phyloP scores from a whole-genome alignment of 768 basidiomycete species.

The Mycena vulgaris region DNA sequence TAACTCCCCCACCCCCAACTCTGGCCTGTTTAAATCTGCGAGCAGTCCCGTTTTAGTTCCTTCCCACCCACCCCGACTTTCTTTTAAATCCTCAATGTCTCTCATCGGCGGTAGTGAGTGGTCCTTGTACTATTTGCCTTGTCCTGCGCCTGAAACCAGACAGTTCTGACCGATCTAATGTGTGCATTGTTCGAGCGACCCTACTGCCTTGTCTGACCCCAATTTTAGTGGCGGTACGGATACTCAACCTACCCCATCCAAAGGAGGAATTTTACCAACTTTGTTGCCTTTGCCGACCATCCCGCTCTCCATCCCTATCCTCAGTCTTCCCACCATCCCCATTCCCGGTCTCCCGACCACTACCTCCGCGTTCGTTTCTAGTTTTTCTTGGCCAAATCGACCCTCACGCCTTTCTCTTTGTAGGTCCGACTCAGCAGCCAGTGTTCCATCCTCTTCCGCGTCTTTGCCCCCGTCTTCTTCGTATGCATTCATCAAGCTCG shows the following conservation, averaged over 20 bases:
- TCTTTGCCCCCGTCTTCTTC: not conserved
- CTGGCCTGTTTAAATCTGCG: conserved; percentile 17
- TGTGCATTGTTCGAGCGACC: conserved; percentile 5
- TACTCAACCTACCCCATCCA: not conserved
- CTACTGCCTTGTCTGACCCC: not conserved
- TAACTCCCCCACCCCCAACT: conserved; percentile 10
- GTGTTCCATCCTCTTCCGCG: not conserved
- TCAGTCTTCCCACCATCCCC: conserved; percentile 5
- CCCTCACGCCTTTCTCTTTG: not conserved
- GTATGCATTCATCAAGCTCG: not conserved
- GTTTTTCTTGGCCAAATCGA: not conserved
- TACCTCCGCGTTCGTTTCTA: not conserved
- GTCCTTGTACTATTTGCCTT: not conserved
- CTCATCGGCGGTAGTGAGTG: conserved; percentile 29
- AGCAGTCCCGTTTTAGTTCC: conserved; percentile 42
- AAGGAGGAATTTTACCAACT: not conserved
- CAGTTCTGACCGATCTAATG: conserved; percentile 29
- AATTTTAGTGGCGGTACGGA: not conserved
- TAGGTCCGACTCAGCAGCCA: not conserved
- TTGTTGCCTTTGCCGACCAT: conserved; percentile 11
- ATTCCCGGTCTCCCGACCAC: not conserved
- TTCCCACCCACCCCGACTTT: conserved; percentile 30
- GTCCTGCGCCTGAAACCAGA: not conserved
- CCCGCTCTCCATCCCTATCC: not conserved
- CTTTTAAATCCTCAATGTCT: conserved; percentile 25